A percentile compares a stretch with the other conserved stretches of the same genome.
Evolutionary conservation across 371 early-diverging fungal species (phyloP).

Genomic region (Syncephalastrum sp.): DNA sequence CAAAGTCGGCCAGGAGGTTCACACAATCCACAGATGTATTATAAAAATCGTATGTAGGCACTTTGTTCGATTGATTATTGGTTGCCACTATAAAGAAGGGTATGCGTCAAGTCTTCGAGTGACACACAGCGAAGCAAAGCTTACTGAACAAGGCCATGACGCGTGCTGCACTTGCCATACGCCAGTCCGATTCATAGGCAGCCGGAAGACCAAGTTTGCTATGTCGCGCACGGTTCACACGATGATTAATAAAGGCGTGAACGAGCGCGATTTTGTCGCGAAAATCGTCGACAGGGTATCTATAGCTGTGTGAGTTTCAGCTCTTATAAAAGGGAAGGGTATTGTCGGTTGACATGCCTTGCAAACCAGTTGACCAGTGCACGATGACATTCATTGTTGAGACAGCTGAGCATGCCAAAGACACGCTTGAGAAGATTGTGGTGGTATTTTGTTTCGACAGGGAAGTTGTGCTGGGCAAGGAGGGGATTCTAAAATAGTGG

Average conservation of each 20-base stretch:
- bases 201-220: conserved; percentile 32
- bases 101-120: not conserved
- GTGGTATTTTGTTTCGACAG: conserved; percentile 68
- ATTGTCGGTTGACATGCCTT: conserved; percentile 30
- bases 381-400: conserved; percentile 76
- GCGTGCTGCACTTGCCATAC: conserved; percentile 79
- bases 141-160: conserved; percentile 86
- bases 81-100: conserved; percentile 58
- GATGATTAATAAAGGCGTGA: conserved; percentile 78
- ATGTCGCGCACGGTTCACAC: conserved; percentile 62
- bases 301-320: conserved; percentile 11
- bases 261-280: conserved; percentile 75
- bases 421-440: conserved; percentile 70
- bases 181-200: conserved; percentile 81
- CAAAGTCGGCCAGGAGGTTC: conserved; percentile 78
- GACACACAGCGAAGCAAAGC: conserved; percentile 10
- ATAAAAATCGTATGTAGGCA: conserved; percentile 78
- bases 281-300: conserved; percentile 62
- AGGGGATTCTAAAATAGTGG: conserved; percentile 59
- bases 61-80: conserved; percentile 55
- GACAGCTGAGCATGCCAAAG: conserved; percentile 73
- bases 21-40: conserved; percentile 84
- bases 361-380: conserved; percentile 80
- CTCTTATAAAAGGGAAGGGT: conserved; percentile 1
- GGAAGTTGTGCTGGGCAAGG: conserved; percentile 63